Evolutionary conservation across 2,329 filamentous ascomycete genomes (phyloP).

Genomic region (Colletotrichum sp.): DNA sequence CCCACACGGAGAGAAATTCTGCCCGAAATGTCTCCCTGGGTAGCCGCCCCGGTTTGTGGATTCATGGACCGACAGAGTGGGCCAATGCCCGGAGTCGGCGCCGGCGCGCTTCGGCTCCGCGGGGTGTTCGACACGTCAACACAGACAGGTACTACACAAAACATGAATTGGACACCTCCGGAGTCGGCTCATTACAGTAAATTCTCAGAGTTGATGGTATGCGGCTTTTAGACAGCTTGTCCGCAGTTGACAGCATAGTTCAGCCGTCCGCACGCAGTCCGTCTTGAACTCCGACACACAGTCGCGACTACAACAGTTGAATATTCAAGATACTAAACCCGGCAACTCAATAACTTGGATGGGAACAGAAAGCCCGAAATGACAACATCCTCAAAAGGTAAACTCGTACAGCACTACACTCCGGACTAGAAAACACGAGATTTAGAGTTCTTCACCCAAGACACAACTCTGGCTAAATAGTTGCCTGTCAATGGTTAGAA

Average conservation of each 20-base stretch:
- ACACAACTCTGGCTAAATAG: not conserved
- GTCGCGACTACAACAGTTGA: accelerated
- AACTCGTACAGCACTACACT: not conserved
- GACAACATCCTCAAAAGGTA: not conserved
- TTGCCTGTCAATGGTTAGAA: not conserved
- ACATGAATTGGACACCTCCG: accelerated
- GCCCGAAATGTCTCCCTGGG: not conserved
- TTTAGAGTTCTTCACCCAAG: not conserved
- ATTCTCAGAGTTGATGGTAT: accelerated
- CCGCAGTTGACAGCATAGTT: not conserved
- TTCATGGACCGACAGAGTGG: not conserved
- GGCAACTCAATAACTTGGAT: not conserved
- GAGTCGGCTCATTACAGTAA: not conserved
- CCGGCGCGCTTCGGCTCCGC: accelerated
- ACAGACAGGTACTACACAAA: accelerated
- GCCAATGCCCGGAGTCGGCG: not conserved
- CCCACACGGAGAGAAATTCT: not conserved
- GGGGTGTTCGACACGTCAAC: not conserved
- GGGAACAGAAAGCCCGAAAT: not conserved
- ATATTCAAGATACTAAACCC: not conserved
- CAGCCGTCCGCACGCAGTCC: not conserved
- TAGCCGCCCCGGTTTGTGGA: not conserved
- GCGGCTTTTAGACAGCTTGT: not conserved
- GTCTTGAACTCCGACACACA: not conserved
- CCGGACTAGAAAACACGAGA: not conserved